Evolutionary conservation across 2,329 filamentous ascomycete genomes (phyloP).

Genomic region (Cercospora sp.): DNA sequence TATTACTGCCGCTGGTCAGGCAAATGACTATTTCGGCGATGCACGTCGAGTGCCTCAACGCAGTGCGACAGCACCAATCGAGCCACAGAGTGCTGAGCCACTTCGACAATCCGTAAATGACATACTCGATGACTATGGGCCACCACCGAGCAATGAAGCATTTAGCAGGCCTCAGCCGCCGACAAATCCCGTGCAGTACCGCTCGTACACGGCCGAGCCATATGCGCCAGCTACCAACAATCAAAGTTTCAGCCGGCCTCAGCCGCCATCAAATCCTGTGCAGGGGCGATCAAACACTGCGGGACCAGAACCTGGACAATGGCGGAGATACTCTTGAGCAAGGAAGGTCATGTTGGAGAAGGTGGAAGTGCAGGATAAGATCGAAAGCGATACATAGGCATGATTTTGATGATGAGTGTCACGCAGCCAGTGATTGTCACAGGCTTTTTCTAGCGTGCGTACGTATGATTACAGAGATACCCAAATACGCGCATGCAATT

Average conservation of each 20-base stretch:
- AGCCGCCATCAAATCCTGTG: neutral
- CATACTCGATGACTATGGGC: slow-evolving; percentile 30
- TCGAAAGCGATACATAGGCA: slow-evolving; percentile 9
- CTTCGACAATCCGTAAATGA: slow-evolving; percentile 22
- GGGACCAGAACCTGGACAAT: slow-evolving; percentile 6
- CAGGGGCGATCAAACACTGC: slow-evolving; percentile 9
- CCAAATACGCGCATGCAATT: slow-evolving; percentile 6
- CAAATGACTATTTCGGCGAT: slow-evolving; percentile 19
- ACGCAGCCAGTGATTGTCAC: slow-evolving; percentile 9
- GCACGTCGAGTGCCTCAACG: slow-evolving; percentile 16
- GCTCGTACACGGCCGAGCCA: slow-evolving; percentile 8
- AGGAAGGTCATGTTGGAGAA: neutral
- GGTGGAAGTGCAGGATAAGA: slow-evolving; percentile 1
- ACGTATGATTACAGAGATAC: slow-evolving; percentile 17
- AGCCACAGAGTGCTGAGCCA: slow-evolving; percentile 11
- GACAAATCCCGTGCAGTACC: slow-evolving; percentile 9
- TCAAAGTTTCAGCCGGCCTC: slow-evolving; percentile 4
- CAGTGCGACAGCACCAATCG: slow-evolving; percentile 15
- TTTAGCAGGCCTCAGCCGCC: slow-evolving; percentile 2
- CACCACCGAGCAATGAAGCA: neutral
- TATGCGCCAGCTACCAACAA: slow-evolving; percentile 19
- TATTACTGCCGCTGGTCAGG: slow-evolving; percentile 15
- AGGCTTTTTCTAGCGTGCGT: slow-evolving; percentile 2
- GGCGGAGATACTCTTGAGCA: slow-evolving; percentile 8
- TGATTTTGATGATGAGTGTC: slow-evolving; percentile 18